These are phyloP conservation scores for Thelonectria blattea DNA, from an alignment of 2,329 filamentous ascomycete genomes.

Conservation along the genomic window DNA sequence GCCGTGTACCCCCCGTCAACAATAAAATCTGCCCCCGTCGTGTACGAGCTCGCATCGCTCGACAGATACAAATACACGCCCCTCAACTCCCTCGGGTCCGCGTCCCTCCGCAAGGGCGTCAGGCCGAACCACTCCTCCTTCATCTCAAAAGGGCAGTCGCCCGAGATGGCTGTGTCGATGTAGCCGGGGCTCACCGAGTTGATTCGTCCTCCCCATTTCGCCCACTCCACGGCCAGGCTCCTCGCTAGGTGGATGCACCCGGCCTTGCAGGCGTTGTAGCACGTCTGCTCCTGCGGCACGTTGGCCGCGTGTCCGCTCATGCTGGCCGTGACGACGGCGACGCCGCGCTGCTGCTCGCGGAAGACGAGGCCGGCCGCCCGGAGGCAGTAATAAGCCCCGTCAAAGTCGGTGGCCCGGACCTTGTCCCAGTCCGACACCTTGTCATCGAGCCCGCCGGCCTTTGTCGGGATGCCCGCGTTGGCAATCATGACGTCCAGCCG, in stretches of 20 bases:
- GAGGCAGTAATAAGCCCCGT: conserved; percentile 44
- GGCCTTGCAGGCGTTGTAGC: conserved; percentile 53
- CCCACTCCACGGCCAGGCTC: conserved; percentile 52
- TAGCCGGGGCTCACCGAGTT: conserved; percentile 49
- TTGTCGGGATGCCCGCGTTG: conserved; percentile 44
- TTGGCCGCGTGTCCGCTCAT: conserved; percentile 46
- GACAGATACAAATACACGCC: conserved; percentile 41
- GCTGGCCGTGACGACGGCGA: conserved; percentile 43
- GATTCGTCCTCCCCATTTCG: conserved; percentile 48
- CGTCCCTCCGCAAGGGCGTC: conserved; percentile 40
- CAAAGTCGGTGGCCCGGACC: conserved; percentile 41
- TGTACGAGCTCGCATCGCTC: conserved; percentile 25
- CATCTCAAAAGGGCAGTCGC: conserved; percentile 42
- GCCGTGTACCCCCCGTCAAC: conserved; percentile 31
- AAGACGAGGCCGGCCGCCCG: conserved; percentile 43
- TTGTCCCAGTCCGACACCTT: conserved; percentile 39
- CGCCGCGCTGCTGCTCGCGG: conserved; percentile 43
- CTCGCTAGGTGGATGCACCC: conserved; percentile 51
- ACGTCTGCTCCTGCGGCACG: conserved; percentile 49
- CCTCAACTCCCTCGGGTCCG: conserved; percentile 41
- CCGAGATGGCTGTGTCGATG: conserved; percentile 46
- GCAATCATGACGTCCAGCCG: conserved; percentile 45
- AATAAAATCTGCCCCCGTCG: conserved; percentile 22
- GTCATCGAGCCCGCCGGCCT: conserved; percentile 42
- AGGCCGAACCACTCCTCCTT: conserved; percentile 44